Base-by-base conservation (phyloP, 441 rosid species). In the Gossypium schwendimanii region DNA sequence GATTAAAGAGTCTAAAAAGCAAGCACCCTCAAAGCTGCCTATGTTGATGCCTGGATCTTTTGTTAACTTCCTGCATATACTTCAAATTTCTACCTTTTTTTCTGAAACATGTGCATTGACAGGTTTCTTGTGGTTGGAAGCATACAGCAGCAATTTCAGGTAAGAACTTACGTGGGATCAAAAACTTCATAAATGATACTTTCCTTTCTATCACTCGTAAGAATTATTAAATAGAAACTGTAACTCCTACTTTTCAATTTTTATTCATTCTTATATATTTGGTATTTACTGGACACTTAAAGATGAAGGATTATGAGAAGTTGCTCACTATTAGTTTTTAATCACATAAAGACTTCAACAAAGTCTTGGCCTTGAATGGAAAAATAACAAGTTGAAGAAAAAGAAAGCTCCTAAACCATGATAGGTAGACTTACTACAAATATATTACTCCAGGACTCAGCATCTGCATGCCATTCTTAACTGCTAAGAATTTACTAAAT, bases 91-190 rank as follows among this genome's bases (percentile, higher is more conserved):
- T 58, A 21, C 33, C 36, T 11, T 24, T 11, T 52, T 50, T 12
- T 26, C 5, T 71, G 66, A 67, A 45, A 58, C 50, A 20, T 55
- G 17, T 63, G 33, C 50, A 11, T 55, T 50, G 31, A 63, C 90
- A 94, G 89, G 96, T 94, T 66, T 90, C 97, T 58, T 94, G 98
- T 81, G 98, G 98, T 53, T 94, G 97, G 98, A 94, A 92, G 86
- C 98, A 94, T 77, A 94, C 97, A 52, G 97, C 97, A 57, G 98
- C 95, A 33, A 86, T 94, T 74, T 87, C 98, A 59, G 93, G 98
- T 92, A 81, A 73, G 83, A 50, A 54, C 57, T 59, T 31, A 2
- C 41, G 14, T 69, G 28, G 47, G 49, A 53, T 31, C 17, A 53
- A 53, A 66, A 52, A 15, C 61, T 17, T 5, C 60, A 57, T 53